Conservation (phyloP, 768 basidiomycete genomes). For the Mycena epipterygia region DNA sequence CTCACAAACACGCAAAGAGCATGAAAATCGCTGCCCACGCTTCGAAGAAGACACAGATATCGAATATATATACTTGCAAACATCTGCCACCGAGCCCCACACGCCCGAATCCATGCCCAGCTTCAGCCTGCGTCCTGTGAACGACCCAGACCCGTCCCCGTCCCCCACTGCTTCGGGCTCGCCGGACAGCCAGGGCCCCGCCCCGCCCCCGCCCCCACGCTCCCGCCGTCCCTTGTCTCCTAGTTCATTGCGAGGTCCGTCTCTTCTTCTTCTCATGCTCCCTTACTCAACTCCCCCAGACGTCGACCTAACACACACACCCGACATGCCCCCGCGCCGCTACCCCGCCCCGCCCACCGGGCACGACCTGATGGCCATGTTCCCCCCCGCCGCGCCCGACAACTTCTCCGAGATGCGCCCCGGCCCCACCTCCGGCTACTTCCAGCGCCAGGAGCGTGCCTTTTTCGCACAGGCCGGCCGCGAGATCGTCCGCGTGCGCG, state of each 20-base stretch:
- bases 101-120: slow-evolving; percentile 30
- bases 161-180: slow-evolving; percentile 68
- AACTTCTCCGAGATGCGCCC: slow-evolving; percentile 67
- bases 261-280: neutral
- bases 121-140: slow-evolving; percentile 72
- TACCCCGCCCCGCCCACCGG: slow-evolving; percentile 85
- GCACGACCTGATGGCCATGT: slow-evolving; percentile 89
- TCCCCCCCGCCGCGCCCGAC: slow-evolving; percentile 78
- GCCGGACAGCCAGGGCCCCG: slow-evolving; percentile 52
- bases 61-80: neutral
- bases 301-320: slow-evolving; percentile 68
- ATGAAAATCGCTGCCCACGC: neutral
- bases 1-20: neutral
- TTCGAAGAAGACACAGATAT: neutral
- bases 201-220: slow-evolving; percentile 50
- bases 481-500: slow-evolving; percentile 81
- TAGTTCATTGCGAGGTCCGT: slow-evolving; percentile 70
- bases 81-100: neutral
- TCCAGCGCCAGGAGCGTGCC: slow-evolving; percentile 81
- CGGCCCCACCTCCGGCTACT: slow-evolving; percentile 80
- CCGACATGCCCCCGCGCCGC: slow-evolving; percentile 64
- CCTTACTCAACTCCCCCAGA: slow-evolving; percentile 54
- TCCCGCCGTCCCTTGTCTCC: slow-evolving; percentile 74
- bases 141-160: slow-evolving; percentile 61
- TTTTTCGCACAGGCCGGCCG: slow-evolving; percentile 86